Percentiles rank a stretch among this genome's conserved stretches.
These are phyloP conservation scores for Neurospora pannonica DNA, from an alignment of 495 filamentous ascomycete species.

Conservation along the genomic window DNA sequence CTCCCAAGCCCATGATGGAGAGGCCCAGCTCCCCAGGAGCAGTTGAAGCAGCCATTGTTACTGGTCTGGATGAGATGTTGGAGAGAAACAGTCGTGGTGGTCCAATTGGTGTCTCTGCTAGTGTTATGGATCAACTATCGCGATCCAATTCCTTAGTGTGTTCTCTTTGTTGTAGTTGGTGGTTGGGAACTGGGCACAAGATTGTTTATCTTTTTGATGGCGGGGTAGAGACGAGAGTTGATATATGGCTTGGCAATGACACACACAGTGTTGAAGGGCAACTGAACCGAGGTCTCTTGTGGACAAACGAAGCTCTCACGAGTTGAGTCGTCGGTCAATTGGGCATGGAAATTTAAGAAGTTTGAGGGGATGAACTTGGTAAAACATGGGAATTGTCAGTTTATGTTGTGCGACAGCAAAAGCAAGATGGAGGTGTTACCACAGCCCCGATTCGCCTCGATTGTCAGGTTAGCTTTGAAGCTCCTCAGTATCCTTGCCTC, in stretches of 20 bases:
- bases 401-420: neutral
- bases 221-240: neutral
- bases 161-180: neutral
- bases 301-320: neutral
- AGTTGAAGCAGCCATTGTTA: conserved; percentile 15
- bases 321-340: neutral
- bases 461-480: neutral
- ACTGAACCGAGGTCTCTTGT: neutral
- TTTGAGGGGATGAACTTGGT: neutral
- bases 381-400: neutral
- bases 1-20: conserved; percentile 40
- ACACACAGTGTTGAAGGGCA: neutral
- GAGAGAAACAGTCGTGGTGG: neutral
- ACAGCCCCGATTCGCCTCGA: neutral
- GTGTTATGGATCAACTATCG: neutral
- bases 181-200: neutral
- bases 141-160: neutral
- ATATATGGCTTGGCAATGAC: neutral
- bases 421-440: neutral
- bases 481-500: neutral
- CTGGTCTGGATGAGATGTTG: neutral
- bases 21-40: conserved; percentile 33
- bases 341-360: too few relatives aligned
- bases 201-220: neutral
- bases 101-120: conserved; percentile 7